Conservation (phyloP, 2,329 filamentous ascomycete species). For the Penicillium crustosum region DNA sequence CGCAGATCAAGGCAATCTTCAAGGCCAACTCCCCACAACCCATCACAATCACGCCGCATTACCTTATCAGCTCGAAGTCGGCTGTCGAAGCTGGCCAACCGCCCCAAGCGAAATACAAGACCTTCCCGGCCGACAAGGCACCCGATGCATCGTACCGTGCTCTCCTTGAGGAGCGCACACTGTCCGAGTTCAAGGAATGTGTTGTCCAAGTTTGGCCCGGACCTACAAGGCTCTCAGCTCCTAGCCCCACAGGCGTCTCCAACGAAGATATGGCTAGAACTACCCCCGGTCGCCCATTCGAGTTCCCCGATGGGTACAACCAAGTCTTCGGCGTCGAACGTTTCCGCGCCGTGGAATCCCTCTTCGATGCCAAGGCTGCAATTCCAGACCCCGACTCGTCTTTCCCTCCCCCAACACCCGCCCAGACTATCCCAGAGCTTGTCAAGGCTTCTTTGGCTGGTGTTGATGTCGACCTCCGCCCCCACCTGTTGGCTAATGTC, state of each 20-base stretch:
- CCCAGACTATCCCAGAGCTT: slow-evolving; percentile 79
- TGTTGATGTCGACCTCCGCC: slow-evolving; percentile 85
- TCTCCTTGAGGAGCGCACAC: slow-evolving; percentile 86
- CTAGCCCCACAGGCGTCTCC: slow-evolving; percentile 53
- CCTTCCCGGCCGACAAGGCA: slow-evolving; percentile 61
- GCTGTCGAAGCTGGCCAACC: slow-evolving; percentile 83
- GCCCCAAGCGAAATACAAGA: slow-evolving; percentile 71
- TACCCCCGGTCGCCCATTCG: slow-evolving; percentile 81
- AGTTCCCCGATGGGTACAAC: slow-evolving; percentile 96
- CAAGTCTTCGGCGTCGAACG: slow-evolving; percentile 89
- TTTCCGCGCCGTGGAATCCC: slow-evolving; percentile 79
- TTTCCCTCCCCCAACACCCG: slow-evolving; percentile 59
- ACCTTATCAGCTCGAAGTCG: slow-evolving; percentile 81
- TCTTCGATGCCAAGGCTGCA: slow-evolving; percentile 84
- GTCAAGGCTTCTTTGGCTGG: slow-evolving; percentile 74
- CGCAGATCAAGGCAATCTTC: slow-evolving; percentile 82
- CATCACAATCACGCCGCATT: slow-evolving; percentile 79
- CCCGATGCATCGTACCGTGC: slow-evolving; percentile 70
- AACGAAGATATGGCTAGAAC: slow-evolving; percentile 75
- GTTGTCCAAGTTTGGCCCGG: slow-evolving; percentile 92
- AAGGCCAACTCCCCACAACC: slow-evolving; percentile 62
- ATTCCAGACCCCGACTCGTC: slow-evolving; percentile 51
- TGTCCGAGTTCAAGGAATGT: slow-evolving; percentile 97
- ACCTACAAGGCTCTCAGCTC: slow-evolving; percentile 62
- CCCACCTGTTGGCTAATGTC: slow-evolving; percentile 80